Evolutionary conservation across 2,329 filamentous ascomycete species (phyloP), one percentile per base, ranked within the genome.

Genomic region (Arthroderma sp.): DNA sequence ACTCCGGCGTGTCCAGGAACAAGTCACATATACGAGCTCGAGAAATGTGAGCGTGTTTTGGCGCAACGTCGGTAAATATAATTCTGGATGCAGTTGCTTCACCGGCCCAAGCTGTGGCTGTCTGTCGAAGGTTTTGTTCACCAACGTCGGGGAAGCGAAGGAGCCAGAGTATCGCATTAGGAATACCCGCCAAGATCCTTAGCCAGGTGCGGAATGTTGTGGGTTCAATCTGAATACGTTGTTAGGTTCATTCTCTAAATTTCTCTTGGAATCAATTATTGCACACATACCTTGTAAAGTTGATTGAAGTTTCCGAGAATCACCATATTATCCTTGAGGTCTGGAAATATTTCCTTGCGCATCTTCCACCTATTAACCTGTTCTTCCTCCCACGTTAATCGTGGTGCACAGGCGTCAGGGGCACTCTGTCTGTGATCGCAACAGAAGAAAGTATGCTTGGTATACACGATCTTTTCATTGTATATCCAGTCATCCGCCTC

Each of bases 251-350:
- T 17, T 55, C 37, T 25, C 47, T 49, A 35, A 55, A 31, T 57
- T 11, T 33, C 21, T 6, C 4, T 9, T 4, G 11, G 9, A 56
- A 47, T 55, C 28, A 8, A 15, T 23, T 25, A 9, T 23, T 39
- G 11, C 33, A 35, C 77, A 51, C 44, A 62, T 77, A 93, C 91
- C 83, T 98, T 98, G 76, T 98, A 98, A 33, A 98, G 77, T 71
- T 98, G 93, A 68, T 98, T 98, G 74, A 98, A 98, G 71, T 98
- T 98, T 5, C 89, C 93, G 59, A 98, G 79, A 65, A 98, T 96
- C 65, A 98, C 84, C 19, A 83, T 81, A 68, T 95, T 85, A 65
- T 97, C 87, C 2, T 83, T 76, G 11, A 98, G 76, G 17, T 81
- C 78, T 0, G 93, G 93, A 66, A 98, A 98, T 39, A 98, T 74